A percentile compares a stretch with the other conserved stretches of the same genome.
Conservation (phyloP, 192 early-diverging fungal species). For the Backusella sp. region DNA sequence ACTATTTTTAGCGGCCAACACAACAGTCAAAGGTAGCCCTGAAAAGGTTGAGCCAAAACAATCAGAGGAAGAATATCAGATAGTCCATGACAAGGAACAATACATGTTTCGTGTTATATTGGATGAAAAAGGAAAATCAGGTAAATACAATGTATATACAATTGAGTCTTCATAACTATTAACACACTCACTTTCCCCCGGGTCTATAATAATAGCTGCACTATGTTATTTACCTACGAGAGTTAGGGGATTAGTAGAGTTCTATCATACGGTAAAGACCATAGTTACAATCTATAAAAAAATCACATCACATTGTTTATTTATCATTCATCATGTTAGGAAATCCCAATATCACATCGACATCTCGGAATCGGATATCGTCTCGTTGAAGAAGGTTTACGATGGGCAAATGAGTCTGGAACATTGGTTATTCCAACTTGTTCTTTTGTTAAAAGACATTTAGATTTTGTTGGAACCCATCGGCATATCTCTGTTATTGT, state of each 20-base stretch:
- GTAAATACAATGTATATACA: conserved; percentile 3
- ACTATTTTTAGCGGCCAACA: not conserved
- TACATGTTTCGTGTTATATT: conserved; percentile 17
- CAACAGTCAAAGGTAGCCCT: not conserved
- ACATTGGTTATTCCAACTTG: conserved; percentile 20
- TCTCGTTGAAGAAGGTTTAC: conserved; percentile 1
- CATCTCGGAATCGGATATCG: conserved; percentile 17
- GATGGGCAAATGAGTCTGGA: conserved; percentile 22
- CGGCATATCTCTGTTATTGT: not conserved
- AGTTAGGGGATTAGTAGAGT: not conserved
- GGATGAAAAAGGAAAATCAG: conserved; percentile 9
- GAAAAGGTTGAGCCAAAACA: not conserved
- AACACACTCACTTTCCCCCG: not conserved
- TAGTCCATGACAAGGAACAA: conserved; percentile 19
- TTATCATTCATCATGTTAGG: conserved; percentile 10
- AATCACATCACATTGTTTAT: not conserved
- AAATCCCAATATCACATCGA: conserved; percentile 26
- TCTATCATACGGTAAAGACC: conserved; percentile 14
- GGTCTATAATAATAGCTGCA: conserved; percentile 13
- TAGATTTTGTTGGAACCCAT: conserved; percentile 8
- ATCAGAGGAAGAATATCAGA: not conserved
- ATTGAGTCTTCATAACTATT: not conserved
- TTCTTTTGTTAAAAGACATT: conserved; percentile 19
- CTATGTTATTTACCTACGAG: conserved; percentile 21
- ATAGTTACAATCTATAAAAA: not conserved